Evolutionary conservation across 768 basidiomycete species (phyloP).

Genomic region (Epithele typhae): DNA sequence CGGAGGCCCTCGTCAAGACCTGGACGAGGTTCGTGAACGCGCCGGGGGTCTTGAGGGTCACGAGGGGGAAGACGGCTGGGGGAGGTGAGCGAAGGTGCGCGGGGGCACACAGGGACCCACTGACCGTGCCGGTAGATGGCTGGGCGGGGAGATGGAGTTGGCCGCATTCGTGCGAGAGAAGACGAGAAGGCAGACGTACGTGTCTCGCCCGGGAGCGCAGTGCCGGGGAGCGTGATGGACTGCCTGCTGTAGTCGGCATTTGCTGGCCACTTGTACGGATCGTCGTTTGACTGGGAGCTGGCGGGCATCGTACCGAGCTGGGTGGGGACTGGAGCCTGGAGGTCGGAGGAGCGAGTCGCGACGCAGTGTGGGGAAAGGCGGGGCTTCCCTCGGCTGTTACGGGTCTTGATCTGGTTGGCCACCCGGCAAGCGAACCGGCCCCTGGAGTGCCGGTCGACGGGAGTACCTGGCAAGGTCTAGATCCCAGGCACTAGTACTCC

Average conservation of each 20-base stretch:
- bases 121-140: constrained; percentile 9
- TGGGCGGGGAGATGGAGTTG: background rate
- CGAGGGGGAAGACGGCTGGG: constrained; percentile 4
- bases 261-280: constrained; percentile 29
- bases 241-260: constrained; percentile 54
- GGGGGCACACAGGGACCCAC: no score
- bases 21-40: constrained; percentile 51
- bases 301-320: no score
- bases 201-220: constrained; percentile 77
- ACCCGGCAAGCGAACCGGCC: no score
- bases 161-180: constrained; percentile 5
- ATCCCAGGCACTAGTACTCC: background rate
- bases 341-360: no score
- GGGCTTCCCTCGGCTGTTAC: no score
- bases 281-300: constrained; percentile 5
- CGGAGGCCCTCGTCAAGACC: constrained; percentile 58
- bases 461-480: background rate
- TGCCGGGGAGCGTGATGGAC: constrained; percentile 65
- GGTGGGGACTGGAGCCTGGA: no score
- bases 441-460: background rate
- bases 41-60: constrained; percentile 50
- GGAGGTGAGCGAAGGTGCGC: no score
- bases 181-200: constrained; percentile 41
- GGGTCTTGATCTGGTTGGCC: no score
- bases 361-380: no score